These are phyloP conservation scores for Periglandula ipomoeae DNA, from an alignment of 2,329 filamentous ascomycete species.

Conservation along the genomic window DNA sequence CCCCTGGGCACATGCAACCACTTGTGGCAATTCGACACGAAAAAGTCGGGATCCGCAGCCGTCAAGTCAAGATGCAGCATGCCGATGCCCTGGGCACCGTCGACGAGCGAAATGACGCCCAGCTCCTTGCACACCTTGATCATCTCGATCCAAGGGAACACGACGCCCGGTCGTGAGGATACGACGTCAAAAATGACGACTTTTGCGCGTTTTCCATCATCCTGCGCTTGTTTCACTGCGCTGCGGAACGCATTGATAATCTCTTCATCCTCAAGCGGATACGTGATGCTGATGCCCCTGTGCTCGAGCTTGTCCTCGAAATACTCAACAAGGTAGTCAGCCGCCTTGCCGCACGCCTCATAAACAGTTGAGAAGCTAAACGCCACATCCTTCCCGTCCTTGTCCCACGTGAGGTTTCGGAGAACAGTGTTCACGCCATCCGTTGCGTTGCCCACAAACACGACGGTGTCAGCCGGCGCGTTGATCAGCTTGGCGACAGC, in stretches of 20 bases:
- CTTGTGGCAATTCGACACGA: conserved; percentile 81
- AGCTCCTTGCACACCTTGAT: conserved; percentile 54
- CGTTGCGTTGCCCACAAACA: conserved; percentile 77
- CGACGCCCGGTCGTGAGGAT: conserved; percentile 66
- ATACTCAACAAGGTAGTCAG: conserved; percentile 63
- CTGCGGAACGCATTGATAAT: conserved; percentile 53
- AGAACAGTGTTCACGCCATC: conserved; percentile 70
- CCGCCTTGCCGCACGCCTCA: conserved; percentile 63
- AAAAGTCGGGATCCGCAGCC: conserved; percentile 69
- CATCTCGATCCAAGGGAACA: conserved; percentile 68
- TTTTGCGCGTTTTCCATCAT: conserved; percentile 51
- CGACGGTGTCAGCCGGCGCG: conserved; percentile 54
- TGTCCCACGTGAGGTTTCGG: conserved; percentile 59
- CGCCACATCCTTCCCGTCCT: conserved; percentile 67
- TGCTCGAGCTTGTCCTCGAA: conserved; percentile 34
- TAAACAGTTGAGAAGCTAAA: conserved; percentile 75
- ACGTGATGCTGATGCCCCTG: conserved; percentile 50
- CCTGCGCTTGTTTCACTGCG: conserved; percentile 43
- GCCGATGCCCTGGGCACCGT: conserved; percentile 79
- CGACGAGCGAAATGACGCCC: conserved; percentile 64
- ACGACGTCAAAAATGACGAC: conserved; percentile 70
- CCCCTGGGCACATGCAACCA: conserved; percentile 79
- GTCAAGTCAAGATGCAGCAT: conserved; percentile 63
- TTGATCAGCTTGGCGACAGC: conserved; percentile 59
- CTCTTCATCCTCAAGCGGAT: conserved; percentile 62